phyloP scores from a whole-genome alignment of 1,284 basidiomycete species.

The Melampsora abietis-canadensis region DNA sequence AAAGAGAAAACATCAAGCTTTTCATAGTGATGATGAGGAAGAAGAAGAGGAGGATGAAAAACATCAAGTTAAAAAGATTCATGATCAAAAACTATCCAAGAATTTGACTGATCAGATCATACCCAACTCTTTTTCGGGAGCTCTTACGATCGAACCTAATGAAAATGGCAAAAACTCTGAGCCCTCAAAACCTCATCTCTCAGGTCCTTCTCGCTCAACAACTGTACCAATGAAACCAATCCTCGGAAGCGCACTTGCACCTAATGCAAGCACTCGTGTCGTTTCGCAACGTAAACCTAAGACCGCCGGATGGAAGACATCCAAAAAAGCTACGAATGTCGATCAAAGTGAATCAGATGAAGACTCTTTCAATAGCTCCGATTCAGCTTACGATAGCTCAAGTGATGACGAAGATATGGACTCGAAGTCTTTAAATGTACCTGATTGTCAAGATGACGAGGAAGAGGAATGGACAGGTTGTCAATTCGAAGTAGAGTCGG shows the following conservation, averaged over 20 bases:
- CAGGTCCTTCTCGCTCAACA: background rate
- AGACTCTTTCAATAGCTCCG: constrained; percentile 15
- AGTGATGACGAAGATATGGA: constrained; percentile 1
- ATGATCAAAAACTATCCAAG: too few species aligned
- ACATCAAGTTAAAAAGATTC: too few species aligned
- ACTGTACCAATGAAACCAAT: background rate
- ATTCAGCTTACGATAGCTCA: constrained; percentile 11
- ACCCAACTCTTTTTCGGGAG: constrained; percentile 27
- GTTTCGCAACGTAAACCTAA: background rate
- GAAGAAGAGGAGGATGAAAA: background rate
- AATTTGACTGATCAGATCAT: background rate
- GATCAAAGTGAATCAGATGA: background rate
- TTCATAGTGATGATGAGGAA: constrained; percentile 31
- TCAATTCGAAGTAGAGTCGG: background rate
- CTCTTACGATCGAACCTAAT: constrained; percentile 19
- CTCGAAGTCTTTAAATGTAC: background rate
- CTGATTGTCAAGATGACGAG: constrained; percentile 7
- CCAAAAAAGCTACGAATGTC: background rate
- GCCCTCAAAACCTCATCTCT: background rate
- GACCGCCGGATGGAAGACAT: background rate
- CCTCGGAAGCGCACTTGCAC: constrained; percentile 18
- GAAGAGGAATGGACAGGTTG: constrained; percentile 42
- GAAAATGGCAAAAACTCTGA: background rate
- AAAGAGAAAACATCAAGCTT: constrained; percentile 19
- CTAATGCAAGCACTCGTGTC: background rate